Conservation (phyloP, 306 rosid genomes). For the Corylus avellana region DNA sequence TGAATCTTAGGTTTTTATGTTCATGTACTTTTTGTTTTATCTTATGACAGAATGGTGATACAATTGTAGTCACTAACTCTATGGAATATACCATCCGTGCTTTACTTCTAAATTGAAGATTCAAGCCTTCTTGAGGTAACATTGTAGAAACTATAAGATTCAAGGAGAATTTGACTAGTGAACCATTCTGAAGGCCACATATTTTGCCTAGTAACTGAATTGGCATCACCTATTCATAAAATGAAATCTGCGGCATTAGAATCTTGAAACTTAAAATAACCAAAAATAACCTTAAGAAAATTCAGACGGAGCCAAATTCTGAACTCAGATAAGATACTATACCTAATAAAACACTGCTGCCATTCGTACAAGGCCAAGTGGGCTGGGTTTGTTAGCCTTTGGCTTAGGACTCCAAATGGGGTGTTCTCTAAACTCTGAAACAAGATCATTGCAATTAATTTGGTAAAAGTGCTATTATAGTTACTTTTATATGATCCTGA, state of each 20-base stretch:
- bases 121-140: not conserved
- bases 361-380: no score
- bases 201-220: not conserved
- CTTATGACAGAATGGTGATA: no score
- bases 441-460: not conserved
- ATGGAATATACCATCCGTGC: no score
- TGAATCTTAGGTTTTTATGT: no score
- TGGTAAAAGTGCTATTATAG: not conserved
- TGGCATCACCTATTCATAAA: not conserved
- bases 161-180: not conserved
- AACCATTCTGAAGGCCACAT: not conserved
- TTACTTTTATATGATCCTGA: not conserved
- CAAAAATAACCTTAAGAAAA: not conserved
- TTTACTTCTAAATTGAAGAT: no score
- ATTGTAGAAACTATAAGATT: not conserved
- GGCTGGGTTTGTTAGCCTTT: not conserved
- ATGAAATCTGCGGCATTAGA: not conserved
- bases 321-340: not conserved
- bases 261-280: not conserved
- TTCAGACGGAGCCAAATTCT: not conserved
- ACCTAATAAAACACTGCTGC: not conserved
- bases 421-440: not conserved
- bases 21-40: not conserved
- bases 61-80: no score
- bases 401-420: not conserved